Evolutionary conservation across 2,329 filamentous ascomycete genomes (phyloP), one percentile per base, ranked within the genome.

Genomic region (Colletotrichum sidae): DNA sequence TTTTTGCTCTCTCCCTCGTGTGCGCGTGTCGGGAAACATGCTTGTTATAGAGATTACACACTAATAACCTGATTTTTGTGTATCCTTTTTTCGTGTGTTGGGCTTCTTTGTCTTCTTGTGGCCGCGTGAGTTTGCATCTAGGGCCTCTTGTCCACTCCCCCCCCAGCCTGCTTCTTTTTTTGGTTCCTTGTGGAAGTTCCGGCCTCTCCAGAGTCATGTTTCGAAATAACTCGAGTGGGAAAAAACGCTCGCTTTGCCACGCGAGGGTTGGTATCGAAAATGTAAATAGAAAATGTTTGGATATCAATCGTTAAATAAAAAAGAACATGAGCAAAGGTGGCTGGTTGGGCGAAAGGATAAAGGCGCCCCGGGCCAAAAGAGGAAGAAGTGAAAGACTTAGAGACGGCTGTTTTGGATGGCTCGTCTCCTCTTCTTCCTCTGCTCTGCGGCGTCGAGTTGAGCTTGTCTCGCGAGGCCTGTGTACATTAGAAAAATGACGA

Each of bases 331-430:
- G 13, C 8, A 15, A 46, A 46, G 10, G 44, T n/a, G 9, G 44
- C 25, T 46, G 3, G 13, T 44, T n/a, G 42, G 11, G 13, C 17
- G 12, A 37, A 41, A 34, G 25, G 6, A 58, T n/a, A 38, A 6
- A 15, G 44, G 37, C 10, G 17, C 7, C 25, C 25, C 25, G 25
- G 25, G 25, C 34, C 12, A 46, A 37, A 46, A 52, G 37, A 47
- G 11, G 49, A 6, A 13, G 10, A 8, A 4, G 8, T 12, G 33
- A 12, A 42, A n/a, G 35, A 15, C n/a, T 52, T 44, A 66, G 17
- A 66, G 63, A 11, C 63, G 58, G 47, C 63, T 66, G 63, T 66
- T 66, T n/a, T 65, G 64, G 4, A 67, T 67, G 15, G 60, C 64
- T 44, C 60, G 59, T 15, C 60, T 65, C 35, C 60, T 55, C 60